Base-by-base conservation (phyloP, 1,284 basidiomycete species). In the Anthracocystis panici-leucophaei region DNA sequence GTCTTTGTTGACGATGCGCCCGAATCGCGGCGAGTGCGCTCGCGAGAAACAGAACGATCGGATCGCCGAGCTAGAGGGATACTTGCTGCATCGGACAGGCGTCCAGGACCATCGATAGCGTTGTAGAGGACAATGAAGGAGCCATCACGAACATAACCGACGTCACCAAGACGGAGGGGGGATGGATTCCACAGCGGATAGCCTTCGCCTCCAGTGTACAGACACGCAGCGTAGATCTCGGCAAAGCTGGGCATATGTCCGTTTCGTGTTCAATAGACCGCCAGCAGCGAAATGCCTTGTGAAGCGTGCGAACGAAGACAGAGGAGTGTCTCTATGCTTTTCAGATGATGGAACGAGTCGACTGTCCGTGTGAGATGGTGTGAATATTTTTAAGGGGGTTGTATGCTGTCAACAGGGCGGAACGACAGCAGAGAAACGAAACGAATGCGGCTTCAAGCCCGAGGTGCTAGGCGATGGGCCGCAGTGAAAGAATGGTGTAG, bases 121-220 rank as follows among this genome's bases (percentile, higher is more conserved):
- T 78, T 78, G 70, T 59, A 81, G 31, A 81, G 73, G 16, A 61
- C 65, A 27, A 66, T 66, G 66, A 81, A 81, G 12, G 73, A 59
- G 35, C 79, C 79, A 56, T 81, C 69, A 12, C 78, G 73, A 38
- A 81, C 57, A 54, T 68, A 80, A 33, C 79, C 79, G 44, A 78
- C 64, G 53, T 76, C 75, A 21, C 71, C 75, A 4, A 78, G 69
- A 40, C 60, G 64, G 21, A 72, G 67, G 20, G 74, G 70, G 11
- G 73, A 74, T 18, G 78, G 78, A 45, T 80, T 78, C 78, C 78
- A 80, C 0, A 80, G 74, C 10, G 74, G 77, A 31, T 77, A 57
- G 44, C 78, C 78, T 57, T 80, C 78, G 45, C 77, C 70, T 16
- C 59, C 55, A 18, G 63, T 58, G 51, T 80, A 79, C 9, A 80